Evolutionary conservation across 257 asterid species (phyloP), one percentile per base, ranked within the genome.

Genomic region (Gentiana macrophylla): DNA sequence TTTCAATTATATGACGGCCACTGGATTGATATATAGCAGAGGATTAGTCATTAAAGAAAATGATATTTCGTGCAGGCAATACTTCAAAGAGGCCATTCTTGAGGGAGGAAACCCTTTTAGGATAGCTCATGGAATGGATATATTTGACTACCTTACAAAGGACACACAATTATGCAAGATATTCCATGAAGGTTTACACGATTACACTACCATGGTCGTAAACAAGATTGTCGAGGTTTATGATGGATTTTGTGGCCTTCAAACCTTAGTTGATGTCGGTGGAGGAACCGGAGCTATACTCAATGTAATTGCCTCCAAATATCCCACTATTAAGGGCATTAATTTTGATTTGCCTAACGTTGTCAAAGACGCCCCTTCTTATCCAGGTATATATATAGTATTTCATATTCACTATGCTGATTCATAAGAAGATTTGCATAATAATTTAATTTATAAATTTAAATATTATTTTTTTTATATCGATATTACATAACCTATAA

Each of bases 281-380:
- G 86, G 86, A 37, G 82, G 86, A 5, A 67, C 60, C 4, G 76
- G 82, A 46, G 46, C 57, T 9, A 68, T 68, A 11, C 72, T 79
- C 46, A 66, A 54, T 49, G 57, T 51, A 57, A 75, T 79, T 50
- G 50, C 65, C 12, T 48, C 78, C 9, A 70, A 68, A 48, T 70
- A 71, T 60, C 71, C 80, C 1, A 56, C 59, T 3, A 59, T 79
- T n/a, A 61, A 44, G 34, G 82, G 78, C 11, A 62, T 63, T 24
- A 79, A 79, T 55, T 70, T 75, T 47, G 84, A 79, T 60, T 57
- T 72, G 56, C 71, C 72, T 0, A 66, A 70, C 45, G 84, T 78
- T 41, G 61, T 71, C 8, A 59, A 67, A 69, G 53, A 56, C 9
- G 84, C 84, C 3, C 73, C 81, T 0, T 32, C 70, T 52, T 72